These are phyloP conservation scores for Fusarium sp. DNA, from an alignment of 2,329 filamentous ascomycete genomes.

Conservation along the genomic window DNA sequence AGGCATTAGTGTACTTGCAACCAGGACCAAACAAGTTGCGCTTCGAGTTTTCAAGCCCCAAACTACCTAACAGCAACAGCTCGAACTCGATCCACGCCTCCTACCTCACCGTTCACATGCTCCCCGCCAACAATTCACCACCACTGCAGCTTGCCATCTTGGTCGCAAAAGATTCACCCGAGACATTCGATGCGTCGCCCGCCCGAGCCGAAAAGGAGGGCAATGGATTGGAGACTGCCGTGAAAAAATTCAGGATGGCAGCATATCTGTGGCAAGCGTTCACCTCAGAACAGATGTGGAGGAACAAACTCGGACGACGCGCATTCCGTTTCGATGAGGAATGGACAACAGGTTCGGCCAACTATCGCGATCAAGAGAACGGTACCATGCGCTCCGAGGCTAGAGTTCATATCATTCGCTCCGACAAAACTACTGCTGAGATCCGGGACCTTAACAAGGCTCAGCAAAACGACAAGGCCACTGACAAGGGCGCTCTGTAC, in stretches of 20 bases:
- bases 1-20: slow-evolving; percentile 88
- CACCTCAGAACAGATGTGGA: slow-evolving; percentile 95
- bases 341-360: slow-evolving; percentile 87
- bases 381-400: slow-evolving; percentile 89
- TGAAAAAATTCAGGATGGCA: slow-evolving; percentile 93
- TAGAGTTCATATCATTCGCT: slow-evolving; percentile 85
- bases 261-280: slow-evolving; percentile 98
- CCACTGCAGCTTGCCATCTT: slow-evolving; percentile 91
- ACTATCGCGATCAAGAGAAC: slow-evolving; percentile 75
- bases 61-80: slow-evolving; percentile 75
- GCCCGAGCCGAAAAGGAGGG: slow-evolving; percentile 81
- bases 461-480: slow-evolving; percentile 78
- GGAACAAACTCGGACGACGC: slow-evolving; percentile 85
- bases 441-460: slow-evolving; percentile 81
- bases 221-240: slow-evolving; percentile 81
- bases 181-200: slow-evolving; percentile 84
- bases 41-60: slow-evolving; percentile 88
- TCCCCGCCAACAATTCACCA: slow-evolving; percentile 80
- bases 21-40: slow-evolving; percentile 90
- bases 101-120: slow-evolving; percentile 85
- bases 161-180: slow-evolving; percentile 86
- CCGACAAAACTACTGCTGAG: slow-evolving; percentile 85
- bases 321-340: slow-evolving; percentile 94
- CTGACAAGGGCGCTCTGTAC: slow-evolving; percentile 79
- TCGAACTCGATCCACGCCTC: slow-evolving; percentile 80